phyloP scores from a whole-genome alignment of 2,329 filamentous ascomycete genomes.

The Cytospora piceicola region DNA sequence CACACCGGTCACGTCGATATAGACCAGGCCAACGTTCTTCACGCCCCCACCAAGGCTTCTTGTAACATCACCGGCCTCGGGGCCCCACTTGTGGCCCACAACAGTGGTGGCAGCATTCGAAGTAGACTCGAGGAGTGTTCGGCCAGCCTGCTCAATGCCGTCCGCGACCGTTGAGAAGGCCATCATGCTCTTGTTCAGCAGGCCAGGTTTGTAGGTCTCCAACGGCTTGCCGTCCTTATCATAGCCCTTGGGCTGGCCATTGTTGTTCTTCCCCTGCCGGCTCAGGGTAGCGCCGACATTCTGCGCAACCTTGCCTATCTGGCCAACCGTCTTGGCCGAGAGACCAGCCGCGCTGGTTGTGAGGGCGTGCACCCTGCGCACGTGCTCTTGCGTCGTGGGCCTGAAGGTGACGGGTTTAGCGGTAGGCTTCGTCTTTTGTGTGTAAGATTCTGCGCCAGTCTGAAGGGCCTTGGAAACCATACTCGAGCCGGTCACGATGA shows the following conservation, averaged over 20 bases:
- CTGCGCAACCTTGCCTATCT: conserved; percentile 82
- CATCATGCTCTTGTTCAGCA: conserved; percentile 95
- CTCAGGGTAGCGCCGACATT: conserved; percentile 81
- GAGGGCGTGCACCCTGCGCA: conserved; percentile 88
- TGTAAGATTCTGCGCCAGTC: conserved; percentile 77
- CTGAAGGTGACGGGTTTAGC: conserved; percentile 85
- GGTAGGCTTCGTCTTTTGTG: conserved; percentile 76
- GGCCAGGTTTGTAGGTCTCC: conserved; percentile 78
- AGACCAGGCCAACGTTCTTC: conserved; percentile 95
- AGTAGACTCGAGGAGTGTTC: conserved; percentile 73
- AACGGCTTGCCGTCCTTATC: conserved; percentile 71
- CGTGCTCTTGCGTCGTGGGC: conserved; percentile 79
- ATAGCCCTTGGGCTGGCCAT: conserved; percentile 58
- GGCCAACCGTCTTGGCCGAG: conserved; percentile 84
- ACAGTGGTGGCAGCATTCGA: conserved; percentile 82
- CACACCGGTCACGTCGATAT: conserved; percentile 94
- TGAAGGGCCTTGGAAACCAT: conserved; percentile 79
- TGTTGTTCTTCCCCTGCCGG: conserved; percentile 59
- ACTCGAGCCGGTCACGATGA: conserved; percentile 87
- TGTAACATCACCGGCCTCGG: conserved; percentile 80
- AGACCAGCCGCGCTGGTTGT: conserved; percentile 78
- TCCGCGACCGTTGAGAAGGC: conserved; percentile 94
- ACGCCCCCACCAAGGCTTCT: conserved; percentile 79
- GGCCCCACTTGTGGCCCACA: conserved; percentile 86
- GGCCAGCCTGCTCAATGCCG: conserved; percentile 86